Percentiles rank a stretch among this genome's conserved stretches.
Evolutionary conservation across 768 basidiomycete species (phyloP).

Genomic region (Pulveroboletus frians): DNA sequence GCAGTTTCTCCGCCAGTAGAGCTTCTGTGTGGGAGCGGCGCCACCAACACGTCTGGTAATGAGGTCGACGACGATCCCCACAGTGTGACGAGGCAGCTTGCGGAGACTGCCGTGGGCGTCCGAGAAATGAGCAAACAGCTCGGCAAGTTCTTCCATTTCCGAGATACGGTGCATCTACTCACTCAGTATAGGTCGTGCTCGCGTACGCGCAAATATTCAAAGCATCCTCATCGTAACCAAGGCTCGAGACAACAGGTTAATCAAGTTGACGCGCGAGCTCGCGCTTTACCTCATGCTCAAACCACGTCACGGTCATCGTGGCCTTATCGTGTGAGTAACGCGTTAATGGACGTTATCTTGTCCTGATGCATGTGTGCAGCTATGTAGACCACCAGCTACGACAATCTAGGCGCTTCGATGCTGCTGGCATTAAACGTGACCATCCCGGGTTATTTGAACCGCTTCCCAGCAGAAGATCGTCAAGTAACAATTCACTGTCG

Average conservation of each 20-base stretch:
- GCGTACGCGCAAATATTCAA: slow-evolving; percentile 88
- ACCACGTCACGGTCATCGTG: slow-evolving; percentile 60
- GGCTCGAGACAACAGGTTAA: slow-evolving; percentile 93
- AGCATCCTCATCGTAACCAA: slow-evolving; percentile 95
- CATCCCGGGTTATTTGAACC: slow-evolving; percentile 87
- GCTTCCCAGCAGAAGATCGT: slow-evolving; percentile 66
- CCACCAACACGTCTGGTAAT: slow-evolving; percentile 11
- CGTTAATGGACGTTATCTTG: slow-evolving; percentile 7
- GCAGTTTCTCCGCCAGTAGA: slow-evolving; percentile 10
- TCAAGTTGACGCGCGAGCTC: slow-evolving; percentile 89
- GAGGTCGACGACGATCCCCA: slow-evolving; percentile 69
- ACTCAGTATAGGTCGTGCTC: slow-evolving; percentile 69
- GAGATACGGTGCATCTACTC: slow-evolving; percentile 7
- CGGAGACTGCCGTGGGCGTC: slow-evolving; percentile 95
- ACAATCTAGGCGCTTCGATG: slow-evolving; percentile 89
- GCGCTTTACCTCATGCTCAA: slow-evolving; percentile 95
- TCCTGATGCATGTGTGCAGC: slow-evolving; percentile 36
- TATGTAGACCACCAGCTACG: slow-evolving; percentile 94
- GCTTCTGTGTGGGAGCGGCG: slow-evolving; percentile 13
- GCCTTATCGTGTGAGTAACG: slow-evolving; percentile 74
- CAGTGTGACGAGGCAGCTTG: slow-evolving; percentile 83
- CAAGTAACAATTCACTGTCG: slow-evolving; percentile 58
- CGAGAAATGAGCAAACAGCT: slow-evolving; percentile 99
- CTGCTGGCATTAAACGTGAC: slow-evolving; percentile 77
- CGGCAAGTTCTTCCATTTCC: slow-evolving; percentile 45